Conservation (phyloP, 306 rosid species). For the Crataegus laevigata region DNA sequence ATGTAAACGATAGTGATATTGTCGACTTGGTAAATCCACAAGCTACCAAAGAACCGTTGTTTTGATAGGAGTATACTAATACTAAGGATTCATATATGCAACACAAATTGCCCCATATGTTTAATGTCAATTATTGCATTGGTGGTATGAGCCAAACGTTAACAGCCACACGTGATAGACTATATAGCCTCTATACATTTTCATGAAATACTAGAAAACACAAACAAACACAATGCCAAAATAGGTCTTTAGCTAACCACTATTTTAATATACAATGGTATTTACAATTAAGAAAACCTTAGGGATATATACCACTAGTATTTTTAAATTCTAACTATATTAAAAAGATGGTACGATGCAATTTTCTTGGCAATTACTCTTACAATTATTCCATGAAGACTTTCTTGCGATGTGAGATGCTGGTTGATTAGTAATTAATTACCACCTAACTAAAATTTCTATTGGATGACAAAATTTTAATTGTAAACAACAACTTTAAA, state of each 20-base stretch:
- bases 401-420: too few relatives aligned
- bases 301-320: too few relatives aligned
- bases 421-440: too few relatives aligned
- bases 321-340: too few relatives aligned
- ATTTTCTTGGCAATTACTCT: too few relatives aligned
- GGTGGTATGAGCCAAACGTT: not conserved
- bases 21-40: not conserved
- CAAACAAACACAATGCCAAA: not conserved
- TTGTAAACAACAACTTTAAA: too few relatives aligned
- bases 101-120: not conserved
- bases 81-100: not conserved
- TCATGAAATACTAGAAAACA: not conserved
- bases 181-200: not conserved
- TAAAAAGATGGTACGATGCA: not conserved
- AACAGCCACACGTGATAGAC: not conserved
- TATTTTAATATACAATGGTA: not conserved
- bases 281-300: not conserved
- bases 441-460: too few relatives aligned
- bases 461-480: too few relatives aligned
- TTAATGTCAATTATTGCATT: not conserved
- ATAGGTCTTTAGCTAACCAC: not conserved
- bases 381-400: not conserved
- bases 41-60: not conserved
- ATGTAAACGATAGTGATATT: constrained; percentile 23
- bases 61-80: not conserved